These are phyloP conservation scores for Cucurbita argyrosperma DNA, from an alignment of 306 rosid genomes.

Conservation along the genomic window DNA sequence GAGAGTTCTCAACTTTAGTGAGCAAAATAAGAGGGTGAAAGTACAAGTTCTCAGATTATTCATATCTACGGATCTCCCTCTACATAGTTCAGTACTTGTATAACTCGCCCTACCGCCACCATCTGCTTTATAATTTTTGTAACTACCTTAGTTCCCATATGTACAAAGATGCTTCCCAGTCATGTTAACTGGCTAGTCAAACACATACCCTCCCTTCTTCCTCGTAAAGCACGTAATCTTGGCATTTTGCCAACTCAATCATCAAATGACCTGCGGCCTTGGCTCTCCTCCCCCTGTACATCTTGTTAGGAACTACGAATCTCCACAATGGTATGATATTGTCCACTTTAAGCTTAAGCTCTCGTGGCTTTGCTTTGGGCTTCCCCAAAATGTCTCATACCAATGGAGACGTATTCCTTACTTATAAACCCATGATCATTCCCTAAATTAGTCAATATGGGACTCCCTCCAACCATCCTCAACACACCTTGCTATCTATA, in stretches of 20 bases:
- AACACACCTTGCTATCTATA: neutral
- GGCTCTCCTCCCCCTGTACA: neutral
- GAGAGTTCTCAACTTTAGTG: neutral
- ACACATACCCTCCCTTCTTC: neutral
- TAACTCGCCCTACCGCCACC: neutral
- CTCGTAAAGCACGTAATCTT: neutral
- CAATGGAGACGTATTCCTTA: too few relatives aligned
- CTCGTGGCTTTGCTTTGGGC: too few relatives aligned
- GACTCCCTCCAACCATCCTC: too few relatives aligned
- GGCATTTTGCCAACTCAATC: neutral
- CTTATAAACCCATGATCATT: too few relatives aligned
- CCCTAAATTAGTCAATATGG: too few relatives aligned
- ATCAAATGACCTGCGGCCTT: neutral
- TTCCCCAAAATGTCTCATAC: too few relatives aligned
- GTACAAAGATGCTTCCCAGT: neutral
- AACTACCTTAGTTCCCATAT: neutral
- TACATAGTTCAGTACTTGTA: neutral
- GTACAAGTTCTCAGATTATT: neutral
- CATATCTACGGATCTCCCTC: neutral
- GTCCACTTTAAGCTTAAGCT: too few relatives aligned
- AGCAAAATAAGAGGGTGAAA: neutral
- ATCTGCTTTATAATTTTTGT: neutral
- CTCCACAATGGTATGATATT: too few relatives aligned
- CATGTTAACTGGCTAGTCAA: neutral
- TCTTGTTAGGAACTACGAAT: too few relatives aligned